Base-by-base conservation (phyloP, 2,329 filamentous ascomycete genomes). In the Trichoderma sp. region DNA sequence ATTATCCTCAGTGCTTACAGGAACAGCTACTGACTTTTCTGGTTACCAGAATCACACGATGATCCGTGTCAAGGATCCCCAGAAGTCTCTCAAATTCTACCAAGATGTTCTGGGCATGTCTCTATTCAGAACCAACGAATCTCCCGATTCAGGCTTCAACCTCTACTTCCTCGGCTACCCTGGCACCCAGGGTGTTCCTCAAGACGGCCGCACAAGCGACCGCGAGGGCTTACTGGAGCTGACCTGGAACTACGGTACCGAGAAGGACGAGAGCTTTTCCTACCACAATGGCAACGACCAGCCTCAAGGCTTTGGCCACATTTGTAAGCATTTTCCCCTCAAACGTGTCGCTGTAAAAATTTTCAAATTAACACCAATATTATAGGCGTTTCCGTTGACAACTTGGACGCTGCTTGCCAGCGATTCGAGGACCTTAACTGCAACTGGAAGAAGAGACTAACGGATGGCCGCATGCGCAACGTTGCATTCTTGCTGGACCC, bases 231-330 rank as follows among this genome's bases (percentile, higher is more conserved):
- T 98, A 47, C 85, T 98, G 5, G 95, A 98, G 82, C 82, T 98
- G 72, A 97, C 95, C 11, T 97, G 92, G 91, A 91, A 91, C 77
- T 87, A 91, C 73, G 89, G 89, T 47, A 95, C 92, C 0, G 95
- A 98, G 82, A 96, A 95, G 77, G 92, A 98, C 72, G 87, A 89
- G 68, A 83, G 83, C 72, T 96, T 97, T 78, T 87, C 87, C 73
- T 99, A 99, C 79, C 95, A 99, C 81, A 90, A 97, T 75, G 96
- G 96, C 47, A 99, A 99, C 79, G 85, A 90, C 53, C 85, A 97
- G 79, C 95, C 95, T 0, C 94, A 97, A 79, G 96, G 96, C 0
- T 98, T 97, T 73, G 94, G 95, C 0, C 94, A 97, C 77, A 94
- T 97, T 71, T 96, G 93, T 91, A 80, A 82, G 88, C 47, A 7